These are phyloP conservation scores for Beta vulgaris DNA, from an alignment of 148 eudicot species.

Conservation along the genomic window DNA sequence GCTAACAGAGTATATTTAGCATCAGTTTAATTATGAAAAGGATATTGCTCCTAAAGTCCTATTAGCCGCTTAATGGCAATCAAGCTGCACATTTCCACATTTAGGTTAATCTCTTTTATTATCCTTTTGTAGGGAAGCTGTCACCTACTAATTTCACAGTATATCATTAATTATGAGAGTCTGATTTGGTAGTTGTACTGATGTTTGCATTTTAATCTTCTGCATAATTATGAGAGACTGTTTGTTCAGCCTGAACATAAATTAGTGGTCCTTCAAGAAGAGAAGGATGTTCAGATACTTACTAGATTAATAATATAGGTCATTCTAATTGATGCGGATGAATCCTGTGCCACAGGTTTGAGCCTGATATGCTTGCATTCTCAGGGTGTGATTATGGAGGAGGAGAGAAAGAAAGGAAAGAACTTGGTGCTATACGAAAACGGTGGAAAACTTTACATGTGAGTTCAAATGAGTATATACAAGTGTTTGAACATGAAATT, in stretches of 20 bases:
- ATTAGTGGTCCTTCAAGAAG: conserved; percentile 1
- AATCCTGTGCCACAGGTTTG: conserved; percentile 52
- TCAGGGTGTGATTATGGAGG: conserved; percentile 94
- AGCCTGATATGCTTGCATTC: conserved; percentile 95
- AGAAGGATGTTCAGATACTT: conserved; percentile 6
- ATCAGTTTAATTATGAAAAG: neutral
- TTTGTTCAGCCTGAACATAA: neutral
- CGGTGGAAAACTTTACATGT: conserved; percentile 89
- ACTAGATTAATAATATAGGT: neutral
- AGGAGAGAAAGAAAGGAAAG: conserved; percentile 68
- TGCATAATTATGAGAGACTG: neutral
- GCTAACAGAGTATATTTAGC: neutral
- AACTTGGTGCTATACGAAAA: conserved; percentile 55
- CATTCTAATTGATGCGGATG: neutral
- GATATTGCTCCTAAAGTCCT: conserved; percentile 18
- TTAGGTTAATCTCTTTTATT: neutral
- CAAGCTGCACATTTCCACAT: conserved; percentile 1
- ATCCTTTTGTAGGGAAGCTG: neutral
- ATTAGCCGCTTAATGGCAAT: neutral
- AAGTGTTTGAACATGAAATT: neutral
- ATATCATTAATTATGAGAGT: neutral
- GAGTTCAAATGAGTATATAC: conserved; percentile 23
- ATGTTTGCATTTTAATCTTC: neutral
- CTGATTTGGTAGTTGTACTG: neutral
- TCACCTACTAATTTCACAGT: neutral